Conservation (phyloP, 768 basidiomycete genomes). For the Trametes punicea region DNA sequence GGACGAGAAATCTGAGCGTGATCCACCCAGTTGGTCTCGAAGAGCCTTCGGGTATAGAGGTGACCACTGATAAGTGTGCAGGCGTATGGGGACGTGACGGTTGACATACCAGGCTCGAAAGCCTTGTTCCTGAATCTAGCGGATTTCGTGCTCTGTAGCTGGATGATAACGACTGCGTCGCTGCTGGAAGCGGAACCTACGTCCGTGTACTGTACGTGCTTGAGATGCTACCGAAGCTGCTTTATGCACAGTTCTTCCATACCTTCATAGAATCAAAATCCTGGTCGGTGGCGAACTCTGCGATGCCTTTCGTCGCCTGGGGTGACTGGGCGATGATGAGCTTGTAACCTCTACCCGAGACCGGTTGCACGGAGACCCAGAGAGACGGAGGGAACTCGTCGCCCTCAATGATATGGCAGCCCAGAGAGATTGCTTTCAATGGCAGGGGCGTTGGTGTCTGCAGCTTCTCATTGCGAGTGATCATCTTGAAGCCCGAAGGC, state of each 20-base stretch:
- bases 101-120: neutral
- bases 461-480: neutral
- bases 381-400: neutral
- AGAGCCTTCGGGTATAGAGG: neutral
- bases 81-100: neutral
- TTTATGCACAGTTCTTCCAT: neutral
- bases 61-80: neutral
- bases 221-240: neutral
- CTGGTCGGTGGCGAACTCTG: neutral
- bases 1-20: conserved; percentile 6
- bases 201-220: neutral
- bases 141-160: neutral
- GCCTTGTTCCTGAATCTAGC: neutral
- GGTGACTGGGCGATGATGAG: neutral
- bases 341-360: neutral
- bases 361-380: neutral
- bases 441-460: neutral
- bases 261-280: conserved; percentile 1
- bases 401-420: neutral
- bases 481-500: neutral
- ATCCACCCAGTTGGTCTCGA: neutral
- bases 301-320: neutral
- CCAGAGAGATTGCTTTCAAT: conserved; percentile 3
- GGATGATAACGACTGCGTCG: neutral
- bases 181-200: neutral